Evolutionary conservation across 1,284 basidiomycete species (phyloP), one percentile per base, ranked within the genome.

Genomic region (Puccinia hordei): DNA sequence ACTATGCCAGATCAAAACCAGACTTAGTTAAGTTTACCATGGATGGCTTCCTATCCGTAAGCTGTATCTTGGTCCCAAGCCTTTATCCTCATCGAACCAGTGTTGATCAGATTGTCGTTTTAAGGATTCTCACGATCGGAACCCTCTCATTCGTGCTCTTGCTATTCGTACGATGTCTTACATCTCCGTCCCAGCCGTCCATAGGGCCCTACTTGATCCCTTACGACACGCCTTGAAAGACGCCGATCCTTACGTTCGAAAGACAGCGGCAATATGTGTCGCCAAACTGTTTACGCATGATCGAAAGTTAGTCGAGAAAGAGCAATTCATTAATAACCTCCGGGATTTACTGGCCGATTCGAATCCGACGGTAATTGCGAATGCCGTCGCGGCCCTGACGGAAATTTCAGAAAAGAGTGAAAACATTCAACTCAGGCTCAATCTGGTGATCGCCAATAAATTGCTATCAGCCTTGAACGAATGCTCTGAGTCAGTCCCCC

Each of bases 91-190:
- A n/a, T 44, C 9, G 27, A 46, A 46, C 1, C 35, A 3, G 22
- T 33, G 66, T 30, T 35, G 15, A 35, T 49, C 59, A 49, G 27
- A 44, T 27, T 44, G 57, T 17, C 51, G 55, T 41, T 41, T 73
- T 82, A 17, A 95, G 93, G 95, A 97, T 85, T 95, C 93, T 83
- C 91, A 92, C 84, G 94, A 96, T 85, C 90, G 92, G 68, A 95
- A 96, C 85, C 94, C 94, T 13, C 90, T 96, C 77, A 93, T 96
- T 81, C 92, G 95, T 30, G 94, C 94, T 1, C 88, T 97, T 51
- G 94, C 95, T 33, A 93, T 97, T 84, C 91, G 94, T 49, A 97
- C 94, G 27, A 96, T 97, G 94, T 95, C 94, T 27, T 96, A 95
- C 85, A 96, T 97, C 83, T 92, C 92, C 55, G 91, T 94, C 65